Base-by-base conservation (phyloP, 2,329 filamentous ascomycete genomes). In the Fusarium abutilonis region DNA sequence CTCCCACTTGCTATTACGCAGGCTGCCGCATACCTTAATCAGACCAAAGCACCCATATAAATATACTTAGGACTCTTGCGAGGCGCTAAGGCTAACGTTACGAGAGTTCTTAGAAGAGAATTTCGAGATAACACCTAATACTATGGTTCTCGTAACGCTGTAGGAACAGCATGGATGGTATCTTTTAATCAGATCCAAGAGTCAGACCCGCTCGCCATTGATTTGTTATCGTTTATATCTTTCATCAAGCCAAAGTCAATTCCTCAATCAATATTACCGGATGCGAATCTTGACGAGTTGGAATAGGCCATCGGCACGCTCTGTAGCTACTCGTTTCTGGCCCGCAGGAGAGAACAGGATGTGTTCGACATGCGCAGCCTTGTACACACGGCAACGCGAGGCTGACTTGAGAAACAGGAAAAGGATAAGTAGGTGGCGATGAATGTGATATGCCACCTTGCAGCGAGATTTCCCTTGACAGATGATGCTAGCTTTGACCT, bases 211-310 rank as follows among this genome's bases (percentile, higher is more conserved):
- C 38, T 63, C 10, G 78, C 79, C 3, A 75, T 74, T 44, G 49
- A 75, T 2, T 64, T 78, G 41, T 68, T 83, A 1, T 73, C 68
- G 1, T 79, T 82, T 52, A 73, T 81, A 31, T 75, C 76, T 3
- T 78, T 68, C 35, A 74, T 82, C 43, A 74, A 79, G 56, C 71
- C 74, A 1, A 77, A 76, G 56, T 72, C 72, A 0, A 78, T 81
- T 26, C 75, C 78, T 14, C 64, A 54, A 51, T 74, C 74, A 0
- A 61, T 81, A 0, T 59, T 77, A 4, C 77, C 77, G 1, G 4
- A 2, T 1, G 32, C 0, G 40, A 47, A 9, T 63, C 64, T 1
- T 31, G 70, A 13, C 63, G 69, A 69, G 31, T 53, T 69, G 60
- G 56, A 63, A 14, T 4, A 60, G 9, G 73, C 74, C 0, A 68